Evolutionary conservation across 176 grass and related monocot species (phyloP), one percentile per base, ranked within the genome.

Genomic region (Hordeum marinum): DNA sequence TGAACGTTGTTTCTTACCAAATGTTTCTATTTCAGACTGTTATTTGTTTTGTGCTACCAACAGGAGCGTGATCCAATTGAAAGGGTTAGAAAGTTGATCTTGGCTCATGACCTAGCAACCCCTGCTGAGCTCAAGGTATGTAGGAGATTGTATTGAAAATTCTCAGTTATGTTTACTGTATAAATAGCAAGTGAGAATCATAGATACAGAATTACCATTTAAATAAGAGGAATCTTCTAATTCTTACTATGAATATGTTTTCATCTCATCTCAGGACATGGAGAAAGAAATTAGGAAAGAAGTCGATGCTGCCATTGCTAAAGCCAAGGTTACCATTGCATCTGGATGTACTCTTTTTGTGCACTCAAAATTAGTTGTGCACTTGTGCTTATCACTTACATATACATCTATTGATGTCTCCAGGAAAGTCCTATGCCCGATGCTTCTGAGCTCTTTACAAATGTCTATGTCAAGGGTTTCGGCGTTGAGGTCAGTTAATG

Each of bases 11-110:
- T 3, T 71, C 1, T 7, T 73, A 11, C 10, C 18, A 58, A 42
- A 12, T 75, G 2, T 59, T 45, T 69, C 61, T 11, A 42, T 54
- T 81, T 63, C 18, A 27, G 74, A 15, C 2, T 42, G 8, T 45
- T 72, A 64, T 68, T 69, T 87, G 50, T 82, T 45, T 89, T 88
- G 39, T 59, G 42, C 79, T 42, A 31, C 31, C 18, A 69, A 80
- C 86, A 99, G 96, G 96, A 99, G 68, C 88, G 96, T 35, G 96
- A 99, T 85, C 93, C 93, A 36, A 89, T 99, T 52, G 96, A 99
- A 80, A 91, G 96, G 82, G 81, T 96, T 86, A 93, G 96, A 67
- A 99, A 96, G 78, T 87, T 99, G 93, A 81, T 99, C 21, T 88
- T 86, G 24, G 88, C 90, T 59, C 90, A 99, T 82, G 96, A 94